These are phyloP conservation scores for Lactarius psammicola DNA, from an alignment of 768 basidiomycete species.

Conservation along the genomic window DNA sequence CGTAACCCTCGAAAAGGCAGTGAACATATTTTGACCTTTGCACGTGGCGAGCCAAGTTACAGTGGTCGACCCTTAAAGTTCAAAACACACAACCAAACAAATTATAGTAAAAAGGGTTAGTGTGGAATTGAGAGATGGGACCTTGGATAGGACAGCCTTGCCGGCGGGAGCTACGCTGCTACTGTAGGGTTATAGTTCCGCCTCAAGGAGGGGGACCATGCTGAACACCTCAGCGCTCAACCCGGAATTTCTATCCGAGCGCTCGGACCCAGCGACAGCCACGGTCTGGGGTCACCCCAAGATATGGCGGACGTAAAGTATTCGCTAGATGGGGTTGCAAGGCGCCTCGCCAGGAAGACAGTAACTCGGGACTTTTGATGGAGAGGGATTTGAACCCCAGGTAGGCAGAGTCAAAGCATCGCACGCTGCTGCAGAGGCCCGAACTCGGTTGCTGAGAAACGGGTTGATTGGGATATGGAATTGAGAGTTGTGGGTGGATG, in stretches of 20 bases:
- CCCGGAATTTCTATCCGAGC: slow-evolving; percentile 1
- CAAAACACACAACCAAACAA: background rate
- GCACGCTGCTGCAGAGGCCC: background rate
- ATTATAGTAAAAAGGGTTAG: background rate
- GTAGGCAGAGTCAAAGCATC: background rate
- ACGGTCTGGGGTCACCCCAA: background rate
- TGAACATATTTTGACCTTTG: background rate
- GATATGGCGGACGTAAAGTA: background rate
- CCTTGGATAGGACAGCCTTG: too few species aligned
- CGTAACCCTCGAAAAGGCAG: background rate
- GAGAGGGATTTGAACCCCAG: background rate
- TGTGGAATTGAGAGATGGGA: background rate
- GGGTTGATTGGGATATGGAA: background rate
- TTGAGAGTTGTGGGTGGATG: background rate
- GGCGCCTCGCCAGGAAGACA: background rate
- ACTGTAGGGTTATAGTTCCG: background rate
- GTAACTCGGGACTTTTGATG: background rate
- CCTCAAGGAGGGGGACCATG: background rate
- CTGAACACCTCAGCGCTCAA: background rate
- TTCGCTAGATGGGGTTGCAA: slow-evolving; percentile 7
- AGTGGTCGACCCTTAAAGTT: background rate
- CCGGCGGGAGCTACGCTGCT: background rate
- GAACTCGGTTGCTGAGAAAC: slow-evolving; percentile 1
- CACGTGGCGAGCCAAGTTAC: background rate
- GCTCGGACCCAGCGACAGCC: background rate